These are phyloP conservation scores for Mycena epipterygia DNA, from an alignment of 768 basidiomycete species.

Conservation along the genomic window DNA sequence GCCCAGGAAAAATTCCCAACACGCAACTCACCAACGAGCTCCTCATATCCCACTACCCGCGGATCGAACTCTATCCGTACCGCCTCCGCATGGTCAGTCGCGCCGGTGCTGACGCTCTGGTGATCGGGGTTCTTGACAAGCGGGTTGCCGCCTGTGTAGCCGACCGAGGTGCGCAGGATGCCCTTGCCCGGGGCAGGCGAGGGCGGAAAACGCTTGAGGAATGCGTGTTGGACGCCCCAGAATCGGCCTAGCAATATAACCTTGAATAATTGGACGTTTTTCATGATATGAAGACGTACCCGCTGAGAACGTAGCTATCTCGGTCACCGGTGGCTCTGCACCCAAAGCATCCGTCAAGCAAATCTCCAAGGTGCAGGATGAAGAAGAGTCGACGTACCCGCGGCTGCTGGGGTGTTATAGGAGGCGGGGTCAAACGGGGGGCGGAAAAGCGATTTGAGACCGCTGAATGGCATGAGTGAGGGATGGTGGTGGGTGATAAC, in stretches of 20 bases:
- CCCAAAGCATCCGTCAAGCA: too few species aligned
- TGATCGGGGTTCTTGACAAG: constrained; percentile 74
- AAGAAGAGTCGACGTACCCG: not conserved
- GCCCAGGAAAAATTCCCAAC: too few species aligned
- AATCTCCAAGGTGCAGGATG: too few species aligned
- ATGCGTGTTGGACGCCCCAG: constrained; percentile 91
- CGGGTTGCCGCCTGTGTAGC: constrained; percentile 82
- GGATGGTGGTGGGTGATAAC: too few species aligned
- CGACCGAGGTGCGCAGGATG: constrained; percentile 80
- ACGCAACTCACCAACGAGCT: too few species aligned
- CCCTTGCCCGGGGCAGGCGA: constrained; percentile 70
- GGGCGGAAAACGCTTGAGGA: constrained; percentile 82
- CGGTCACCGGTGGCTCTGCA: too few species aligned
- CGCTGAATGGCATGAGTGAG: too few species aligned
- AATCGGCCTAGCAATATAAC: constrained; percentile 87
- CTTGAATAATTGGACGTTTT: too few species aligned
- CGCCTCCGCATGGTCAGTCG: constrained; percentile 92
- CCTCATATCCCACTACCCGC: constrained; percentile 78
- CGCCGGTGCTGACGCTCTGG: constrained; percentile 80
- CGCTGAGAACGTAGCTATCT: too few species aligned
- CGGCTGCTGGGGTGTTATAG: not conserved
- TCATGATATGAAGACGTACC: too few species aligned
- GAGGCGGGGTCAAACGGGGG: not conserved
- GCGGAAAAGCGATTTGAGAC: constrained; percentile 5
- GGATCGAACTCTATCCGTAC: constrained; percentile 91